Percentiles rank a stretch among this genome's conserved stretches.
Evolutionary conservation across 2,329 filamentous ascomycete genomes (phyloP).

Genomic region (Diaporthe ilicicola): DNA sequence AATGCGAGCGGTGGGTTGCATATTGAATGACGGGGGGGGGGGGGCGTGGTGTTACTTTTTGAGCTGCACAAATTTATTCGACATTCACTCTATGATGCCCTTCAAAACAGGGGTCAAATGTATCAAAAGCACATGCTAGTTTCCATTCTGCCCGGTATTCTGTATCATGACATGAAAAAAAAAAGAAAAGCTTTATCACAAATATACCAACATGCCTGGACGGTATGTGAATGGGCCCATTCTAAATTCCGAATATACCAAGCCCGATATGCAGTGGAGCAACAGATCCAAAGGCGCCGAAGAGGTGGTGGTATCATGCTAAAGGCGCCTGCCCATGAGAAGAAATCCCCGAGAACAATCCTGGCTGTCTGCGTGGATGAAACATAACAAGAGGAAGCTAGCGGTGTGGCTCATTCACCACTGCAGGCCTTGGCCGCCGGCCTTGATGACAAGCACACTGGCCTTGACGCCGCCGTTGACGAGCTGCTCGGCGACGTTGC

Average conservation of each 20-base stretch:
- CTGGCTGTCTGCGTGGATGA: too few relatives aligned
- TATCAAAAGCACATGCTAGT: neutral
- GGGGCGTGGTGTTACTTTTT: neutral
- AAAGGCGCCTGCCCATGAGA: neutral
- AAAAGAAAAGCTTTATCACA: too few relatives aligned
- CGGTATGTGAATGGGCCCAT: neutral
- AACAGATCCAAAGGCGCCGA: neutral
- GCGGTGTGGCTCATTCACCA: neutral
- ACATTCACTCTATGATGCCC: neutral
- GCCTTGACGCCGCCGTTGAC: constrained; percentile 67
- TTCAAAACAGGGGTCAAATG: neutral
- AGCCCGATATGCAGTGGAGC: neutral
- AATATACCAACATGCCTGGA: neutral
- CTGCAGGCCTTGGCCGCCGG: constrained; percentile 28
- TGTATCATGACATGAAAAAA: neutral
- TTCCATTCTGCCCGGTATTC: neutral
- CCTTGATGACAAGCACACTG: constrained; percentile 51
- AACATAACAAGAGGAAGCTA: too few relatives aligned
- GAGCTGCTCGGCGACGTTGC: constrained; percentile 67
- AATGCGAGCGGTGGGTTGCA: constrained; percentile 41
- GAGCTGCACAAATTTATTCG: neutral
- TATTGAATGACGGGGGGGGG: constrained; percentile 30
- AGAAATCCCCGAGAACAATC: neutral
- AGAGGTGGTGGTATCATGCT: neutral
- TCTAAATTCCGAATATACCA: neutral